These are phyloP conservation scores for Stereum hirsutum DNA, from an alignment of 1,284 basidiomycete species.

Conservation along the genomic window DNA sequence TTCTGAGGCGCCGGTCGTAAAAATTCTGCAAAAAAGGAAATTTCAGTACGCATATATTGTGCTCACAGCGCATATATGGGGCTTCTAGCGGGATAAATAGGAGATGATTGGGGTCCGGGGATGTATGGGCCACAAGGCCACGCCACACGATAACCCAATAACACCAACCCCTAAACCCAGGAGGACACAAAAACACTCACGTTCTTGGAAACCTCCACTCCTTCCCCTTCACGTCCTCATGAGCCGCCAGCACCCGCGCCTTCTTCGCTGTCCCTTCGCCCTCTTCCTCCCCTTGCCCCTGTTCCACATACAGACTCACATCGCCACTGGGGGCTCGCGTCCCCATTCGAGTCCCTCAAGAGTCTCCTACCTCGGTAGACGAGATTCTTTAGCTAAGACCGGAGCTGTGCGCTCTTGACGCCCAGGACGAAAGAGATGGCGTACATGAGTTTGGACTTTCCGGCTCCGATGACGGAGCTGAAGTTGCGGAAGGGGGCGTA, in stretches of 20 bases:
- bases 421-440: conserved; percentile 99
- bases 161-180: too few species aligned
- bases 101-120: too few species aligned
- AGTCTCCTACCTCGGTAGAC: conserved; percentile 90
- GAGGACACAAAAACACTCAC: conserved; percentile 40
- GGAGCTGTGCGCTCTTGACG: conserved; percentile 87
- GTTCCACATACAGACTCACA: conserved; percentile 41
- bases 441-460: conserved; percentile 99
- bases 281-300: conserved; percentile 44
- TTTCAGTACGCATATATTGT: background rate
- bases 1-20: conserved; percentile 77
- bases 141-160: too few species aligned
- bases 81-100: too few species aligned
- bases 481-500: conserved; percentile 89
- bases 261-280: conserved; percentile 82
- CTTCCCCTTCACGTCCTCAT: conserved; percentile 66
- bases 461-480: conserved; percentile 96
- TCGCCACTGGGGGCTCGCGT: conserved; percentile 34
- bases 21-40: conserved; percentile 51
- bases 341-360: conserved; percentile 42
- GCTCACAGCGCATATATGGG: background rate
- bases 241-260: conserved; percentile 93
- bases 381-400: conserved; percentile 90
- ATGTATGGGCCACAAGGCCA: too few species aligned
- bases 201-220: conserved; percentile 89